Evolutionary conservation across 805 yeast genomes (phyloP).

Genomic region (Starmera dryadoides): DNA sequence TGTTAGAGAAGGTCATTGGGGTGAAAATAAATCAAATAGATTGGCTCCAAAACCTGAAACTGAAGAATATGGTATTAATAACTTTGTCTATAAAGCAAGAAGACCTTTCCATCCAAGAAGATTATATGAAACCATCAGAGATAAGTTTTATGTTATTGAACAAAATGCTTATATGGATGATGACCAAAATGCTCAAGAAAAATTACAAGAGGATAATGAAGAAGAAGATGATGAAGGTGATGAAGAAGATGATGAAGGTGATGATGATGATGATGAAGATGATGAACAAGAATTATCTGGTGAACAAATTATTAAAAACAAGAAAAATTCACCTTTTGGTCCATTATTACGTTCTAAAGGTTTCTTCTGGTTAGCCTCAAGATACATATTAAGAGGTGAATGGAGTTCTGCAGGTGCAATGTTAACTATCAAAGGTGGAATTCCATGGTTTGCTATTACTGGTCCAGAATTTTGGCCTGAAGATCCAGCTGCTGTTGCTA

Average conservation of each 20-base stretch:
- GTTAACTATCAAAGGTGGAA: conserved; percentile 33
- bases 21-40: conserved; percentile 13
- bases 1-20: conserved; percentile 25
- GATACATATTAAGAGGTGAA: conserved; percentile 33
- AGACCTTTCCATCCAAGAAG: conserved; percentile 40
- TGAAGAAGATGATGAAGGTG: conserved; percentile 5
- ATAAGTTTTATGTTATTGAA: conserved; percentile 27
- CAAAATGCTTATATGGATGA: conserved; percentile 7
- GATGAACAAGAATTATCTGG: conserved; percentile 14
- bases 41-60: conserved; percentile 37
- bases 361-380: conserved; percentile 37
- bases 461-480: conserved; percentile 27
- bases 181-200: conserved; percentile 16
- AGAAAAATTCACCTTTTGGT: conserved; percentile 28
- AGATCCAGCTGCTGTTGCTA: conserved; percentile 22
- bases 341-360: conserved; percentile 35
- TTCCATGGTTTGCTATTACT: conserved; percentile 34
- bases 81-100: conserved; percentile 33
- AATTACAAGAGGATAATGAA: conserved; percentile 10
- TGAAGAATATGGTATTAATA: conserved; percentile 38
- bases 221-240: conserved; percentile 2
- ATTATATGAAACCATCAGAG: conserved; percentile 26
- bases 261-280: conserved; percentile 1
- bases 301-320: conserved; percentile 25
- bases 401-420: conserved; percentile 38